Evolutionary conservation across 441 rosid genomes (phyloP), one percentile per base, ranked within the genome.

Genomic region (Adansonia rubrostipa): DNA sequence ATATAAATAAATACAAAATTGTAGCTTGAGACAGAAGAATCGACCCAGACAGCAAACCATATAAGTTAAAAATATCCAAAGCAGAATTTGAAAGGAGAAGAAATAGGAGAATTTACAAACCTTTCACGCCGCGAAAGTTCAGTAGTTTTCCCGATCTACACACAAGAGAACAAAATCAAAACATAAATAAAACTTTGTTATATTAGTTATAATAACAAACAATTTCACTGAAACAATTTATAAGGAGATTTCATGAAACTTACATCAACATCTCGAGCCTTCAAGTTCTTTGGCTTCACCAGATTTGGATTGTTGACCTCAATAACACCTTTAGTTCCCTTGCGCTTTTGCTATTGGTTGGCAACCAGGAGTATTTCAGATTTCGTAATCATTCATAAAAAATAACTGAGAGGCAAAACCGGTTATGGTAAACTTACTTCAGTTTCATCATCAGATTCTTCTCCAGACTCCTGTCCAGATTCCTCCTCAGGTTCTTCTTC

Each of bases 101-200:
- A 9, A 11, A 72, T 2, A 33, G 42, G 3, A 58, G 69, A 58
- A 81, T 66, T 50, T 62, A 84, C 86, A 75, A 75, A 96, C 99
- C 98, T 96, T 86, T 96, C 99, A 67, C 98, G 97, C 92, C 98
- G 92, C 9, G 99, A 94, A 78, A 96, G 98, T 86, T 94, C 98
- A 19, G 96, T 88, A n/a, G 95, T 88, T 82, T 84, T 92, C 73
- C 86, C 91, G 58, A 77, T 64, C 99, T 92, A 84, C 36, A 77
- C 2, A 8, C 62, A 22, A 57, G 75, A 40, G 53, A 51, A 51
- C 36, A 63, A 11, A 36, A 68, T 48, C 17, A 77, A 19, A 22
- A 33, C n/a, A 50, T 10, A 65, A 74, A 47, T 8, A 77, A 48
- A 45, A 36, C 33, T 36, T 36, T 36, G 40, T 36, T 36, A 36